Percentiles rank a stretch among this genome's conserved stretches.
Evolutionary conservation across 2,329 filamentous ascomycete genomes (phyloP).

Genomic region (Alternaria panax): DNA sequence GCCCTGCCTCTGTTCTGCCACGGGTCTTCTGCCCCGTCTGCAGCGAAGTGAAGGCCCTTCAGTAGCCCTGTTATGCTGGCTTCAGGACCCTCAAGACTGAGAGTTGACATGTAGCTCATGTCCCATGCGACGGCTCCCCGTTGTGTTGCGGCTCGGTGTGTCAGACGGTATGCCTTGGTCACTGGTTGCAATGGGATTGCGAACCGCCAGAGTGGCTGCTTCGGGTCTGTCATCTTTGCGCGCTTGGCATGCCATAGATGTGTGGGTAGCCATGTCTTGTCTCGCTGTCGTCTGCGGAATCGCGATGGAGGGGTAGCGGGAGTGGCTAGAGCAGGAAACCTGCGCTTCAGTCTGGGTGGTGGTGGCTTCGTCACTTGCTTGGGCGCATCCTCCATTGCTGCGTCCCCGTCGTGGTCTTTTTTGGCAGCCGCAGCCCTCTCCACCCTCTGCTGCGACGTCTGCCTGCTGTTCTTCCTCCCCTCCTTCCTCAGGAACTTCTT

Average conservation of each 20-base stretch:
- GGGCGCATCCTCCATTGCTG: slow-evolving; percentile 5
- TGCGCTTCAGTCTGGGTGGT: slow-evolving; percentile 67
- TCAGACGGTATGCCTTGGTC: slow-evolving; percentile 87
- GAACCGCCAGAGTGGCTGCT: slow-evolving; percentile 87
- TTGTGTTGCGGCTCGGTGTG: slow-evolving; percentile 78
- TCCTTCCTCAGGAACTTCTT: slow-evolving; percentile 70
- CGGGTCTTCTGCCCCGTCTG: slow-evolving; percentile 61
- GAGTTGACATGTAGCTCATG: slow-evolving; percentile 90
- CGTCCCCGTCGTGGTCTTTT: slow-evolving; percentile 21
- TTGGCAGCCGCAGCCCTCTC: slow-evolving; percentile 32
- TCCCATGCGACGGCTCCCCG: slow-evolving; percentile 89
- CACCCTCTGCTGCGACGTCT: slow-evolving; percentile 59
- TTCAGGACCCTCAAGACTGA: slow-evolving; percentile 74
- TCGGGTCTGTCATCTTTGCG: slow-evolving; percentile 83
- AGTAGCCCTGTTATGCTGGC: slow-evolving; percentile 72
- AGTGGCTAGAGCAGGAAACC: slow-evolving; percentile 73
- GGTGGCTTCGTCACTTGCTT: slow-evolving; percentile 23
- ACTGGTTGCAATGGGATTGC: slow-evolving; percentile 84
- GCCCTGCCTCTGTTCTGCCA: slow-evolving; percentile 64
- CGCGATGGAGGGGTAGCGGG: slow-evolving; percentile 68
- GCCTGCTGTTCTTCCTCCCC: slow-evolving; percentile 74
- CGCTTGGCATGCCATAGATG: slow-evolving; percentile 94
- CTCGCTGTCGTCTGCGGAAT: slow-evolving; percentile 82
- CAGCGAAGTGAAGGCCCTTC: slow-evolving; percentile 64
- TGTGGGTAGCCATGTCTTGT: slow-evolving; percentile 94